Evolutionary conservation across 2,329 filamentous ascomycete species (phyloP).

Genomic region (Graphiopsis chlorocephala): DNA sequence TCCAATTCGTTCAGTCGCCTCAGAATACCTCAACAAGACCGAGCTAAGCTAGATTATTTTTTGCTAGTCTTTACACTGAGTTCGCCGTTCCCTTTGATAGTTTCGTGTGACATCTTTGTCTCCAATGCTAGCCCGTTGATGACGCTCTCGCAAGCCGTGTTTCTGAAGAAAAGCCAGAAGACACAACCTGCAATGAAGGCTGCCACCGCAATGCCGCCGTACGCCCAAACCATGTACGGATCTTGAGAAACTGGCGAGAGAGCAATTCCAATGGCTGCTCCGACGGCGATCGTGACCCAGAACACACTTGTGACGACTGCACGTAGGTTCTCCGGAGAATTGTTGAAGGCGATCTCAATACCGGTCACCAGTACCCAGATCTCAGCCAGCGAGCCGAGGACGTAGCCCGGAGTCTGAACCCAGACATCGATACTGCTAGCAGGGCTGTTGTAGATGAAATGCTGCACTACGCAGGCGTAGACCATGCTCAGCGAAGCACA

Average conservation of each 20-base stretch:
- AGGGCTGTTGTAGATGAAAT: conserved; percentile 51
- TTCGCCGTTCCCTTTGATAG: neutral
- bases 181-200: conserved; percentile 20
- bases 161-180: conserved; percentile 43
- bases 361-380: conserved; percentile 46
- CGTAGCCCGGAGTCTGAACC: conserved; percentile 42
- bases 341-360: conserved; percentile 45
- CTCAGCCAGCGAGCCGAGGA: conserved; percentile 44
- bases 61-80: neutral
- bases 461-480: conserved; percentile 55
- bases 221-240: conserved; percentile 63
- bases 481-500: conserved; percentile 50
- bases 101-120: neutral
- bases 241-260: conserved; percentile 60
- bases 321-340: conserved; percentile 45
- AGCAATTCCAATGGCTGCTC: conserved; percentile 58
- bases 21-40: too few relatives aligned
- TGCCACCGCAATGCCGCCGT: conserved; percentile 19
- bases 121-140: neutral
- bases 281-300: conserved; percentile 50
- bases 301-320: conserved; percentile 39
- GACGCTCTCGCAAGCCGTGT: neutral
- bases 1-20: too few relatives aligned
- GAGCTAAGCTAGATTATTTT: neutral
- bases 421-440: conserved; percentile 41